Evolutionary conservation across 495 filamentous ascomycete genomes (phyloP), one percentile per base, ranked within the genome.

Genomic region (Xanthoparmelia taractica): DNA sequence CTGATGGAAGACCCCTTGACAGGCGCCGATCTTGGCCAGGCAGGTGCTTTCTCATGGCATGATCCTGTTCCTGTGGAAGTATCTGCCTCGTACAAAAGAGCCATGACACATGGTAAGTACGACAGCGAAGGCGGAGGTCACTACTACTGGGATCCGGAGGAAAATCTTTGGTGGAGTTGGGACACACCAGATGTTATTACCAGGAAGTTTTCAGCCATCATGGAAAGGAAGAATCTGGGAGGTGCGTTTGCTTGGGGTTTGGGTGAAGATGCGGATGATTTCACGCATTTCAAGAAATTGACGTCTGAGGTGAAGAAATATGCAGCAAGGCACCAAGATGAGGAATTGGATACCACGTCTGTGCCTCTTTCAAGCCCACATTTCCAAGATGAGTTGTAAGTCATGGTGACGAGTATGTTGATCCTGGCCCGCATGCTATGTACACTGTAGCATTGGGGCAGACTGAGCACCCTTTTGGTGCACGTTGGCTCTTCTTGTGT

Each of bases 161-260:
- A 79, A 37, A 75, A 81, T 61, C 68, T 88, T 38, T 91, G 86
- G 81, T 91, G 88, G 88, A 86, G 83, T 7, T 91, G 87, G 80
- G 88, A 92, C 68, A 89, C 85, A 0, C 77, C 84, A 2, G 77
- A 77, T 15, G 73, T 84, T 23, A 84, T 92, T 52, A 68, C 70
- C 43, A 78, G 79, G 63, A 92, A 91, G 75, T 85, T 89, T 65
- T 77, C 75, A 31, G 70, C 79, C 0, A 82, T 90, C 50, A 75
- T 90, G 33, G 73, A 78, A 20, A 75, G 75, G 59, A 83, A 80
- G 69, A 74, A 76, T 29, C 67, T 92, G 3, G 88, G 87, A 7
- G 87, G 87, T 25, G 82, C 88, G 34, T 87, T 89, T 76, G 84
- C 85, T 0, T 89, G 86, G 88, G 87, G 80, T 31, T 70, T 92